Base-by-base conservation (phyloP, 1,139 yeast genomes). In the Suhomyces wounanorum region DNA sequence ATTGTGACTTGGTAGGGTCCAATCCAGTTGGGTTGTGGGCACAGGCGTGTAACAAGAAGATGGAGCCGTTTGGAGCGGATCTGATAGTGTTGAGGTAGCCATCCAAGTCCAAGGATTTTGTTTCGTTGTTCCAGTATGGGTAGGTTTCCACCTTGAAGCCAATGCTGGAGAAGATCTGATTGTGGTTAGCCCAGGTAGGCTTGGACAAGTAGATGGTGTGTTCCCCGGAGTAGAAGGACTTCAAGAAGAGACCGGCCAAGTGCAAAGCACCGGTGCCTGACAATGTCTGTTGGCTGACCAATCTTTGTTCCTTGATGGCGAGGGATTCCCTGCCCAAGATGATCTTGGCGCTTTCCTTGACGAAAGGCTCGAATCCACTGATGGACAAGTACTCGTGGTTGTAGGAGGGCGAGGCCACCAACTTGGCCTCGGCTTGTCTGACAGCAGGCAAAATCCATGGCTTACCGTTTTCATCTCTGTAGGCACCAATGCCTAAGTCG, bases 181-280 rank as follows among this genome's bases (percentile, higher is more conserved):
- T 78, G 73, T 94, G 99, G 76, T 92, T 94, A 50, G 94, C 96
- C 99, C 99, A 94, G 25, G 99, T 92, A 54, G 99, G 99, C 57
- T 82, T 77, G 9, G 97, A 88, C 52, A 92, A 71, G 70, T 90
- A 92, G 44, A 94, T 77, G 28, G 79, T 73, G 30, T 82, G 78
- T 39, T 70, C 69, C 40, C 74, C 71, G 46, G 68, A 79, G 68
- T 73, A 83, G 70, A 83, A 80, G 43, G 78, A 73, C 56, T 79
- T 78, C 55, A 92, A 72, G 63, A 94, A 89, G 55, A 78, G 77
- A 16, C 92, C 96, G 23, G 92, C 96, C 63, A 91, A 73, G 66
- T 92, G 98, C 62, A 92, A 79, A 5, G 98, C 96, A 51, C 99
- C 99, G 13, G 99, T 94, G 58, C 99, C 99, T 31, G 96, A 88